A percentile compares a stretch with the other conserved stretches of the same genome.
phyloP scores from a whole-genome alignment of 2,329 filamentous ascomycete species.

The Diplodia sapinea region DNA sequence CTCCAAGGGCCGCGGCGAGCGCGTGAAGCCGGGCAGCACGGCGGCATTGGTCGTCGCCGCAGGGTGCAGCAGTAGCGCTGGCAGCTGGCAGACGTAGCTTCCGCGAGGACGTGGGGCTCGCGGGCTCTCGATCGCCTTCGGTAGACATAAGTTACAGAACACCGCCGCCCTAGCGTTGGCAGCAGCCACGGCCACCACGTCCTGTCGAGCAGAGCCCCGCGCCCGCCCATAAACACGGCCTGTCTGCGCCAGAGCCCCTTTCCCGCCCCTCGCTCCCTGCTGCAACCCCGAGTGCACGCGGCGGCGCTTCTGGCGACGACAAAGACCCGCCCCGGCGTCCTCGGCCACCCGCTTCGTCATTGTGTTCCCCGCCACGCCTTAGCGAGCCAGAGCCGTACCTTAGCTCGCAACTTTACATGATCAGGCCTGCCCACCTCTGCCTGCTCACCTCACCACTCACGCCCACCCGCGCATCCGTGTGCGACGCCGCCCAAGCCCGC shows the following conservation, averaged over 20 bases:
- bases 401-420: constrained; percentile 30
- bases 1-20: not conserved
- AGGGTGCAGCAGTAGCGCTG: not conserved
- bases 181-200: constrained; percentile 7
- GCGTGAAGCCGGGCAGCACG: not conserved
- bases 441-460: constrained; percentile 13
- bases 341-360: constrained; percentile 28
- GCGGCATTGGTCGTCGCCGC: not conserved
- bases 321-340: constrained; percentile 25
- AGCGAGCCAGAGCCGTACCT: constrained; percentile 31
- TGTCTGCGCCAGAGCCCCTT: not conserved
- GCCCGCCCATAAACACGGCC: not conserved
- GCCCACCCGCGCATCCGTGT: constrained; percentile 11
- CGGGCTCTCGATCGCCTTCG: constrained; percentile 4
- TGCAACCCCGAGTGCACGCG: not conserved
- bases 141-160: constrained; percentile 11
- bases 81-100: not conserved
- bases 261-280: not conserved
- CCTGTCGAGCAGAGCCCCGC: not conserved
- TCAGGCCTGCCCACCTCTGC: constrained; percentile 24
- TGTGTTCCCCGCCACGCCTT: constrained; percentile 32
- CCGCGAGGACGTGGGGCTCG: not conserved
- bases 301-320: constrained; percentile 19
- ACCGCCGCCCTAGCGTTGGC: constrained; percentile 3
- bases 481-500: constrained; percentile 20